These are phyloP conservation scores for Cystoderma amianthinum DNA, from an alignment of 768 basidiomycete species.

Conservation along the genomic window DNA sequence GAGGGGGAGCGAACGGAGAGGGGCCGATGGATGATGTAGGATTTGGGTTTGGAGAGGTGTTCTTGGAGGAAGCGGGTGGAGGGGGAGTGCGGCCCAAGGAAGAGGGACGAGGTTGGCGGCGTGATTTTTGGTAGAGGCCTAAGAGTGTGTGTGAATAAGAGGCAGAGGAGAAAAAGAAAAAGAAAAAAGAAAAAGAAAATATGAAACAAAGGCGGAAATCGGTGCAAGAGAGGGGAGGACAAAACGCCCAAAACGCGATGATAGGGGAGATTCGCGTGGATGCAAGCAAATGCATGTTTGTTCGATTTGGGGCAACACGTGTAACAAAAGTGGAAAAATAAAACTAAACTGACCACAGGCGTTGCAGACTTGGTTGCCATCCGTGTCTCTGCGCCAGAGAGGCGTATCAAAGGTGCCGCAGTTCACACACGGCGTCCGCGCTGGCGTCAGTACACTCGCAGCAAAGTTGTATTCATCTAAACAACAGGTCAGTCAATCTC, in stretches of 20 bases:
- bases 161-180: conserved; percentile 6
- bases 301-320: no score
- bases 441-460: conserved; percentile 19
- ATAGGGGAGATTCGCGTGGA: neutral
- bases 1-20: conserved; percentile 5
- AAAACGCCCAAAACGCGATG: neutral
- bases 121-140: conserved; percentile 85
- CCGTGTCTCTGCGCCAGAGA: conserved; percentile 76
- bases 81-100: conserved; percentile 40
- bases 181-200: neutral
- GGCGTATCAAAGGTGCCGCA: conserved; percentile 77
- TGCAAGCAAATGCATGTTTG: neutral
- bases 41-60: conserved; percentile 4
- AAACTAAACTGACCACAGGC: conserved; percentile 70
- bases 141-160: conserved; percentile 21
- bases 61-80: conserved; percentile 14
- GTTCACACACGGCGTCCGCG: conserved; percentile 55
- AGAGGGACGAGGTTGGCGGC: conserved; percentile 67
- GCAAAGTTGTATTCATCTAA: conserved; percentile 19
- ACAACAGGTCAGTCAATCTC: conserved; percentile 1
- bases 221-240: conserved; percentile 5
- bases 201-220: neutral
- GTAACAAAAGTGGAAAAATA: conserved; percentile 10
- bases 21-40: conserved; percentile 3
- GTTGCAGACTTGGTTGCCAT: conserved; percentile 84